Conservation (phyloP, 345 rosid genomes). For the Noccaea caerulescens region DNA sequence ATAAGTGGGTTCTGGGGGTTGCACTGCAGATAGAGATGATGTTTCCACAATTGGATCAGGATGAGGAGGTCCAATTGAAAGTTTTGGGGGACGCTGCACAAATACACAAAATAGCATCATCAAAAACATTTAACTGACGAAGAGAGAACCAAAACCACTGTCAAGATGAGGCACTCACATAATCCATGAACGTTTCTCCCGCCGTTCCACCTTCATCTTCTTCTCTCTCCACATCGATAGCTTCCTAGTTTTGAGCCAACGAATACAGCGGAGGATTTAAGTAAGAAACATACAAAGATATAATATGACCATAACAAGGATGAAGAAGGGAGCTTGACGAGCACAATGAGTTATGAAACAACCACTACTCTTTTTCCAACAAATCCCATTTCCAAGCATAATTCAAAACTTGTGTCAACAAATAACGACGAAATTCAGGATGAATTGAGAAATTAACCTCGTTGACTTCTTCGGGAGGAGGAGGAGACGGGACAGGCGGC, state of each 20-base stretch:
- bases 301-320: slow-evolving; percentile 1
- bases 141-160: slow-evolving; percentile 8
- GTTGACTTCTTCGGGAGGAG: slow-evolving; percentile 79
- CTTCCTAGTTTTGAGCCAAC: slow-evolving; percentile 60
- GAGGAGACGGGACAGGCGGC: slow-evolving; percentile 47
- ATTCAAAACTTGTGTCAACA: not conserved
- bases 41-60: slow-evolving; percentile 98
- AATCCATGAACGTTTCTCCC: slow-evolving; percentile 95
- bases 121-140: slow-evolving; percentile 11
- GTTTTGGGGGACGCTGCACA: slow-evolving; percentile 83
- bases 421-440: not conserved
- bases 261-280: not conserved
- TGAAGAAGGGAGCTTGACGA: not conserved
- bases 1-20: slow-evolving; percentile 95
- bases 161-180: slow-evolving; percentile 60
- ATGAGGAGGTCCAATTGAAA: slow-evolving; percentile 92
- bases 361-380: slow-evolving; percentile 16
- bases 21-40: slow-evolving; percentile 92
- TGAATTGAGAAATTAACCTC: slow-evolving; percentile 52
- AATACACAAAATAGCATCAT: slow-evolving; percentile 17
- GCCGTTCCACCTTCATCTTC: slow-evolving; percentile 96
- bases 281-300: slow-evolving; percentile 15
- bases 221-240: slow-evolving; percentile 95
- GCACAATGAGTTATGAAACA: not conserved
- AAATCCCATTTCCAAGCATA: slow-evolving; percentile 6